A percentile compares a stretch with the other conserved stretches of the same genome.
phyloP scores from a whole-genome alignment of 1,139 yeast species.

The Debaryomyces robertsiae region DNA sequence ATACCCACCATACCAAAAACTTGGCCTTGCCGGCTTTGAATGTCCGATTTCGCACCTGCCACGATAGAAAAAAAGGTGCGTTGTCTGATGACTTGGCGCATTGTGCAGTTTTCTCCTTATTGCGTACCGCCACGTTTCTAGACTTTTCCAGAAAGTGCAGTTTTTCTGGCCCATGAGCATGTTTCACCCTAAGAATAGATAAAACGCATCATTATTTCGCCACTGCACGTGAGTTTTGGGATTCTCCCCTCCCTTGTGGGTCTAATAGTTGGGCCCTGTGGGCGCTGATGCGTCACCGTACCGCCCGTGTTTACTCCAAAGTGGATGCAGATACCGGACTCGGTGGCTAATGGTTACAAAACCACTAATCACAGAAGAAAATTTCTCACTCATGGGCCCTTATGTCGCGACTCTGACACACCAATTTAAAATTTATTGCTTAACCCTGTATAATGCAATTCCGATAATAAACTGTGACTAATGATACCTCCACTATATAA shows the following conservation, averaged over 20 bases:
- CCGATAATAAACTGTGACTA: slow-evolving; percentile 7
- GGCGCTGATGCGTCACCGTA: not conserved
- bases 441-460: slow-evolving; percentile 4
- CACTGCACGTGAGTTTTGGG: not conserved
- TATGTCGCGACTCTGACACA: slow-evolving; percentile 9
- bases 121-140: not conserved
- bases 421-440: slow-evolving; percentile 2
- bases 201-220: not conserved
- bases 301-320: too few relatives aligned
- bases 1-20: too few relatives aligned
- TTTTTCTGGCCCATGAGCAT: too few relatives aligned
- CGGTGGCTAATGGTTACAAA: too few relatives aligned
- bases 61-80: too few relatives aligned
- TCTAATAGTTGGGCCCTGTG: not conserved
- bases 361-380: not conserved
- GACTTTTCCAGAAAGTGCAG: not conserved
- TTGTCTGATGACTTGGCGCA: too few relatives aligned
- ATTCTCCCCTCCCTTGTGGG: not conserved
- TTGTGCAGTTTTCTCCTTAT: not conserved
- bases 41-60: too few relatives aligned
- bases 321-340: too few relatives aligned
- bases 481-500: slow-evolving; percentile 1
- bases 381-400: slow-evolving; percentile 8
- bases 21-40: too few relatives aligned
- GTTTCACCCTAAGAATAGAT: not conserved